Evolutionary conservation across 805 yeast species (phyloP).

Genomic region (Ogataea corticis): DNA sequence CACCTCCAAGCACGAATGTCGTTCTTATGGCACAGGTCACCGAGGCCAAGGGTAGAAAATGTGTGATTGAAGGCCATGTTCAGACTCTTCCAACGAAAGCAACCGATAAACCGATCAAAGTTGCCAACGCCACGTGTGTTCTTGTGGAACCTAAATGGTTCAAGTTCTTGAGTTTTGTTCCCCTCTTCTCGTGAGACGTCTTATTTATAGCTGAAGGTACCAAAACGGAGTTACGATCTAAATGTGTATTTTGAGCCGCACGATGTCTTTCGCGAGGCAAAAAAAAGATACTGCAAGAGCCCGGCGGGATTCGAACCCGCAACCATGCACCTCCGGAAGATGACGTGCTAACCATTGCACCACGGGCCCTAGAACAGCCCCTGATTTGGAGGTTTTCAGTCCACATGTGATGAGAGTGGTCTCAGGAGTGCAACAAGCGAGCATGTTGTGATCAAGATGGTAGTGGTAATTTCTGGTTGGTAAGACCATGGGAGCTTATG

Average conservation of each 20-base stretch:
- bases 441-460: background rate
- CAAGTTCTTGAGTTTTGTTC: slow-evolving; percentile 61
- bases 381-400: slow-evolving; percentile 1
- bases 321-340: slow-evolving; percentile 63
- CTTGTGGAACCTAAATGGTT: slow-evolving; percentile 91
- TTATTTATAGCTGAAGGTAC: too few species aligned
- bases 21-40: slow-evolving; percentile 66
- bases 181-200: slow-evolving; percentile 31
- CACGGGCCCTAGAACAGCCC: slow-evolving; percentile 51
- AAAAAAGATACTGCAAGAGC: slow-evolving; percentile 29
- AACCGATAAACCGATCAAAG: slow-evolving; percentile 11
- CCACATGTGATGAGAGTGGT: background rate
- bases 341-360: slow-evolving; percentile 77
- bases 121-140: slow-evolving; percentile 65
- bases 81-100: slow-evolving; percentile 45
- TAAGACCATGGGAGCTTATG: too few species aligned
- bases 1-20: slow-evolving; percentile 62
- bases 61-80: slow-evolving; percentile 68
- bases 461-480: too few species aligned
- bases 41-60: slow-evolving; percentile 76
- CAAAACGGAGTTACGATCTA: background rate
- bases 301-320: slow-evolving; percentile 82
- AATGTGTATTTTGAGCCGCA: too few species aligned
- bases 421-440: background rate
- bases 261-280: too few species aligned